These are phyloP conservation scores for Phaeosphaeriaceae sp. DNA, from an alignment of 2,329 filamentous ascomycete genomes.

Conservation along the genomic window DNA sequence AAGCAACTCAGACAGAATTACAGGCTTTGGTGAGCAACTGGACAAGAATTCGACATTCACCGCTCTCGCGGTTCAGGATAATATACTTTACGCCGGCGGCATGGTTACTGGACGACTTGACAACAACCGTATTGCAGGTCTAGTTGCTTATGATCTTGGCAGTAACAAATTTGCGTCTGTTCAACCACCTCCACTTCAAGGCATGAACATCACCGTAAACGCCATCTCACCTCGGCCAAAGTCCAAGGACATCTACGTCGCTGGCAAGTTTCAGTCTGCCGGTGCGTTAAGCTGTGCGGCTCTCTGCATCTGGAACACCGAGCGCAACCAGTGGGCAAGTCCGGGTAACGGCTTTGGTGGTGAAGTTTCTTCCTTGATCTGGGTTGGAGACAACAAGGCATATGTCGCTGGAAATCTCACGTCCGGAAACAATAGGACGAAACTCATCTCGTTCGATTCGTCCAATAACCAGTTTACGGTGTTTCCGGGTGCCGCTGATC, in stretches of 20 bases:
- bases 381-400: conserved; percentile 74
- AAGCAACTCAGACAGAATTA: conserved; percentile 68
- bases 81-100: conserved; percentile 80
- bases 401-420: conserved; percentile 79
- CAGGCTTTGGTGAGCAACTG: conserved; percentile 71
- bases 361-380: conserved; percentile 73
- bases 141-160: conserved; percentile 80
- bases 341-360: conserved; percentile 77
- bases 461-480: conserved; percentile 69
- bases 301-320: conserved; percentile 79
- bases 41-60: conserved; percentile 76
- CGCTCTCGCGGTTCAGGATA: conserved; percentile 60
- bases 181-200: conserved; percentile 78
- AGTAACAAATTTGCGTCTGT: conserved; percentile 65
- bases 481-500: conserved; percentile 65
- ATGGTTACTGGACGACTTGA: conserved; percentile 74
- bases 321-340: conserved; percentile 76
- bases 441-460: conserved; percentile 75
- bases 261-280: conserved; percentile 81
- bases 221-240: conserved; percentile 75
- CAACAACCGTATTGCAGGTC: conserved; percentile 68
- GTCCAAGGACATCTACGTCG: conserved; percentile 80
- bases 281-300: conserved; percentile 82
- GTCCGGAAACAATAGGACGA: conserved; percentile 68
- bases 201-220: conserved; percentile 74